These are phyloP conservation scores for Suillus occidentalis DNA, from an alignment of 768 basidiomycete genomes.

Conservation along the genomic window DNA sequence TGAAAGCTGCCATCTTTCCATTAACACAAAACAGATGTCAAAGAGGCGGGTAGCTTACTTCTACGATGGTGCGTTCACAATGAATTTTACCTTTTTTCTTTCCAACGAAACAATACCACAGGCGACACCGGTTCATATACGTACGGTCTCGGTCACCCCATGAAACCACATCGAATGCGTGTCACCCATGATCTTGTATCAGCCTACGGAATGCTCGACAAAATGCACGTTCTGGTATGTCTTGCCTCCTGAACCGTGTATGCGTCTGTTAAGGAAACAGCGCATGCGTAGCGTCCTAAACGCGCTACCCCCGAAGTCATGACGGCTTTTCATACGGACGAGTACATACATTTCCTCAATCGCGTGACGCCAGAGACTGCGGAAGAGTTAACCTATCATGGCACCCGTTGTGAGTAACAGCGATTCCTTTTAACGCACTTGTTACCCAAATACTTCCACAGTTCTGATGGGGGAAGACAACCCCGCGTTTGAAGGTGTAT, in stretches of 20 bases:
- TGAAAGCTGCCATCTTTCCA: not conserved
- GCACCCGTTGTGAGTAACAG: constrained; percentile 70
- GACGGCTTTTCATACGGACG: constrained; percentile 97
- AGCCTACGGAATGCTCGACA: constrained; percentile 90
- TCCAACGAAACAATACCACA: constrained; percentile 26
- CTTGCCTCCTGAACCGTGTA: constrained; percentile 8
- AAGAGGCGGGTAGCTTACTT: constrained; percentile 78
- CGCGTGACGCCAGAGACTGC: constrained; percentile 90
- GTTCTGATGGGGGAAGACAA: constrained; percentile 87
- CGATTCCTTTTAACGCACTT: not conserved
- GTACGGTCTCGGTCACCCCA: constrained; percentile 86
- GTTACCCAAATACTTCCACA: constrained; percentile 18
- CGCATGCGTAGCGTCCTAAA: constrained; percentile 54
- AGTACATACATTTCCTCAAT: constrained; percentile 91
- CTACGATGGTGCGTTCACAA: constrained; percentile 60
- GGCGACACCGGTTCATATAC: constrained; percentile 75
- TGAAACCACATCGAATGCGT: constrained; percentile 95
- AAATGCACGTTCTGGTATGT: constrained; percentile 88
- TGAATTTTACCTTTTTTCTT: not conserved
- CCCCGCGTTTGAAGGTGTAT: constrained; percentile 93
- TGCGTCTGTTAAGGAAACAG: not conserved
- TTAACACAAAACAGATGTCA: constrained; percentile 45
- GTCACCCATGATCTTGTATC: constrained; percentile 91
- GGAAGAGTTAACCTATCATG: constrained; percentile 81
- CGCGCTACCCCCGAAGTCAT: constrained; percentile 73